These are phyloP conservation scores for Penicillium freii DNA, from an alignment of 2,329 filamentous ascomycete species.

Conservation along the genomic window DNA sequence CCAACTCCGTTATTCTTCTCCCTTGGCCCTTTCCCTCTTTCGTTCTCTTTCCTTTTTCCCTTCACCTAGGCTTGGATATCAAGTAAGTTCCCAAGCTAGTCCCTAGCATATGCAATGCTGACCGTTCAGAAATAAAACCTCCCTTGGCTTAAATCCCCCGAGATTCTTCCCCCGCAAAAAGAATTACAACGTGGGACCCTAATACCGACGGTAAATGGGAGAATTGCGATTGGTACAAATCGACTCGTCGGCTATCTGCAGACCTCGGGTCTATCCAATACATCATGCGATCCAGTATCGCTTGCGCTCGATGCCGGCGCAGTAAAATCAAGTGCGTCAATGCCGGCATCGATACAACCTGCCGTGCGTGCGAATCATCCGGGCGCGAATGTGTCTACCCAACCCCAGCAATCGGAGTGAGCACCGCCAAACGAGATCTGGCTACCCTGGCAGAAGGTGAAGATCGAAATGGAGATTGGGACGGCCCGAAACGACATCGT, in stretches of 20 bases:
- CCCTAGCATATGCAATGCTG: slow-evolving; percentile 14
- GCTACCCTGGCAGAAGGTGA: slow-evolving; percentile 38
- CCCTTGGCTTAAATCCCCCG: not conserved
- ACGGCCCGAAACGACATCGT: slow-evolving; percentile 44
- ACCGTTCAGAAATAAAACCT: not conserved
- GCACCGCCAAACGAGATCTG: slow-evolving; percentile 39
- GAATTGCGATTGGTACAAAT: slow-evolving; percentile 6
- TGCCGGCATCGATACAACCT: slow-evolving; percentile 67
- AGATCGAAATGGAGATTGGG: slow-evolving; percentile 43
- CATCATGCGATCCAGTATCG: slow-evolving; percentile 72
- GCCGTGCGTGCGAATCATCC: slow-evolving; percentile 70
- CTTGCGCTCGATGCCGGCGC: slow-evolving; percentile 70
- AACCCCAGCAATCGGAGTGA: slow-evolving; percentile 40
- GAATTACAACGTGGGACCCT: not conserved
- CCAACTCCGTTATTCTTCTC: slow-evolving; percentile 26
- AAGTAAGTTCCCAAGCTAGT: not conserved
- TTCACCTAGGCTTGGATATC: not conserved
- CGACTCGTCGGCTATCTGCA: slow-evolving; percentile 7
- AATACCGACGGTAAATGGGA: slow-evolving; percentile 12
- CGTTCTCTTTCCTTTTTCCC: slow-evolving; percentile 3
- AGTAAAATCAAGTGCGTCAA: slow-evolving; percentile 90
- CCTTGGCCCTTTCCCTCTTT: slow-evolving; percentile 9
- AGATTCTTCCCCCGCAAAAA: not conserved
- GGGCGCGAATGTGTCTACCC: slow-evolving; percentile 73
- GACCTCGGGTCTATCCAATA: slow-evolving; percentile 14